Evolutionary conservation across 768 basidiomycete species (phyloP), one percentile per base, ranked within the genome.

Genomic region (Crucibulum laeve): DNA sequence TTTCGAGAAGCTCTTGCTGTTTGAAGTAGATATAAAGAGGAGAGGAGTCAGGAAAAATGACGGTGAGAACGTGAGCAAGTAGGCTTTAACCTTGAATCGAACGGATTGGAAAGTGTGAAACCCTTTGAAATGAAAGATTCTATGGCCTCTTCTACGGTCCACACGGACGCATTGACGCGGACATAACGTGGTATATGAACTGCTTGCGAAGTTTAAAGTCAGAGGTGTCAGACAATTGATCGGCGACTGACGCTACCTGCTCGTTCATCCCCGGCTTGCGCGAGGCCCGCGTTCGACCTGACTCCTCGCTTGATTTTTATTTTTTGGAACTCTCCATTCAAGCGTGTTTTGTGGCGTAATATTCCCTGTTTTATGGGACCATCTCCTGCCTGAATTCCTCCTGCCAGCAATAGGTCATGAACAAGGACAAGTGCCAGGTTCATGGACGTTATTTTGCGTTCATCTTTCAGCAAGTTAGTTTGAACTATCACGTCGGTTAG

Each of bases 311-410:
- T 87, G 46, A 91, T 76, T 61, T 93, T 93, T 50, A 87, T 69
- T 60, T 80, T 85, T 53, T 88, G 84, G 39, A 96, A 76, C 66
- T 97, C 95, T 51, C 89, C 82, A 47, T 81, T 76, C 5, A 99
- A 68, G 21, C 94, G 77, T 4, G 93, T 91, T 62, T 93, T 93
- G 62, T 99, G 93, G 26, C 90, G 79, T 33, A 91, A 61, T 35
- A 96, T 59, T 0, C 90, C 91, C 54, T 89, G 86, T 53, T 96
- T 96, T 42, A 95, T 69, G 3, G 90, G 88, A 18, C 94, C 91
- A 59, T 95, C 86, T 36, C 89, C 83, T 5, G 91, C 86, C 60
- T 96, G 90, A 50, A 99, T 91, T 7, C 92, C 89, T 15, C 78
- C 69, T 13, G 87, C 74, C 28, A 96, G 71, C 21, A 99, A 71